Base-by-base conservation (phyloP, 1,284 basidiomycete species). In the Leccinum fuscescens region DNA sequence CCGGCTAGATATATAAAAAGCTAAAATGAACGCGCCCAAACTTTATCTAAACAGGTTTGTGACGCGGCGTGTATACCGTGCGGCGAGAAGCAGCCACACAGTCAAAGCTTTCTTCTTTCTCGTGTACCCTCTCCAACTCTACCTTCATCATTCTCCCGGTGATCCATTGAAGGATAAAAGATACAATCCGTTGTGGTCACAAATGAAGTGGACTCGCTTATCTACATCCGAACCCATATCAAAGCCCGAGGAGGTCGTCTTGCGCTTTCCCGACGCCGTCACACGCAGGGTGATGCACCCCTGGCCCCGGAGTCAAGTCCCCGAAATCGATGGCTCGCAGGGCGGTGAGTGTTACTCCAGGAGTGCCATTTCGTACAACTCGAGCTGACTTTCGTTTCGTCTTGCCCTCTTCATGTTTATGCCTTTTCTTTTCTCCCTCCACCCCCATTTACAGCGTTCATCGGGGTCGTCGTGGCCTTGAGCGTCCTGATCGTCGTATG, bases 281-380 rank as follows among this genome's bases (percentile, higher is more conserved):
- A 46, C 52, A 20, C 55, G 2, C 31, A 29, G 39, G 9, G 39
- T 33, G 12, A 60, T 70, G 31, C 52, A 42, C 42, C 50, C 67
- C 22, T 42, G n/a, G 6, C 48, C 49, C 46, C 71, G 78, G 42
- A 44, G 42, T 60, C 74, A 74, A 22, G 67, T 75, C 7, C 80
- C 80, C 2, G 72, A 77, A 72, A 80, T 82, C 53, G 72, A 73
- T 39, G 80, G 80, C 24, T 82, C 81, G 24, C 71, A 74, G 61
- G 75, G 75, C 29, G 81, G 81, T 82, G 69, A 49, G 72, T 66
- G 15, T 39, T 22, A 44, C 11, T 20, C 42, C 42, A 17, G 42
- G 42, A 17, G 6, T 44, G 11, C 39, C 11, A 0, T 49, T 31
- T 50, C 24, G 22, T 39, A 39, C 7, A n/a, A 12, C 22, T 33